A percentile compares a stretch with the other conserved stretches of the same genome.
Conservation (phyloP, 169 alveolate species). For the Plasmodium inui region DNA sequence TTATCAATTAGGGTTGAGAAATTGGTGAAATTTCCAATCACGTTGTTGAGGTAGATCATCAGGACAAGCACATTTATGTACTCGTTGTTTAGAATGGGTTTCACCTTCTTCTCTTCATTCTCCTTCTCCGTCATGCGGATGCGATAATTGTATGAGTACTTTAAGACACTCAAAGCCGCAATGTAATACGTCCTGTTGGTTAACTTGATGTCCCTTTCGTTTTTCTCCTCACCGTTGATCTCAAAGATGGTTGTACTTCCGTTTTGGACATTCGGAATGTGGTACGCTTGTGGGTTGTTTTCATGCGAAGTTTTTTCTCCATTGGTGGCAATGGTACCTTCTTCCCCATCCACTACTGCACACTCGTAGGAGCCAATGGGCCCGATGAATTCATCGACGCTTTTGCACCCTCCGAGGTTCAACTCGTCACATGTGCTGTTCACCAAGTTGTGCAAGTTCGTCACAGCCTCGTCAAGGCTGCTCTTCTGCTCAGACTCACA, state of each 20-base stretch:
- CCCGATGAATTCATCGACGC: neutral
- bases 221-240: neutral
- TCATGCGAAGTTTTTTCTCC: neutral
- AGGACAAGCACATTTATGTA: slow-evolving; percentile 44
- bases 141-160: slow-evolving; percentile 33
- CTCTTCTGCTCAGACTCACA: slow-evolving; percentile 9
- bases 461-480: neutral
- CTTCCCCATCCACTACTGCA: neutral
- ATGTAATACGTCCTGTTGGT: slow-evolving; percentile 17
- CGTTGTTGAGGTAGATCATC: slow-evolving; percentile 32
- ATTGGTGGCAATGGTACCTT: neutral
- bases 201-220: neutral
- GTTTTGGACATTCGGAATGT: neutral
- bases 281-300: neutral
- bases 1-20: slow-evolving; percentile 15
- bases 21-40: slow-evolving; percentile 47
- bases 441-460: neutral
- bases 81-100: slow-evolving; percentile 36
- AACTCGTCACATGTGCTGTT: neutral
- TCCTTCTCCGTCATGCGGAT: slow-evolving; percentile 10
- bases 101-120: slow-evolving; percentile 41
- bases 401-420: neutral
- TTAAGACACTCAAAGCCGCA: slow-evolving; percentile 29
- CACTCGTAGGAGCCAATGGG: neutral
- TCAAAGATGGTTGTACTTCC: neutral